Evolutionary conservation across 1,139 yeast genomes (phyloP).

Genomic region (Blastobotrys ciferrii): DNA sequence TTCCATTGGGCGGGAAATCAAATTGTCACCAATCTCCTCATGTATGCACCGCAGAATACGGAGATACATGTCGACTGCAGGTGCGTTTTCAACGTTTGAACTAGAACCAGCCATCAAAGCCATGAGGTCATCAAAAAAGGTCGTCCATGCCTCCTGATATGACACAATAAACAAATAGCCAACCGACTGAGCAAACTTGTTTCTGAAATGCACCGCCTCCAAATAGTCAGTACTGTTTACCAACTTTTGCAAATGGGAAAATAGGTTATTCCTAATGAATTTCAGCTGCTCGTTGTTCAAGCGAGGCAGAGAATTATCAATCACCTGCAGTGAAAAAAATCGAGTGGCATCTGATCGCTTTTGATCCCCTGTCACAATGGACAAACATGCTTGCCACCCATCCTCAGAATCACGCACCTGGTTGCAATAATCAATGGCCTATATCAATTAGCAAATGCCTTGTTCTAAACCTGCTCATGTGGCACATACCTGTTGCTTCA

Average conservation of each 20-base stretch:
- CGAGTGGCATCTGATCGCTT: conserved; percentile 43
- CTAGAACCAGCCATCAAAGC: conserved; percentile 25
- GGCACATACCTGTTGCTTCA: conserved; percentile 59
- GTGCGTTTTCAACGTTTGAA: conserved; percentile 37
- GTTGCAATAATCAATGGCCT: conserved; percentile 75
- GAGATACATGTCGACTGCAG: conserved; percentile 73
- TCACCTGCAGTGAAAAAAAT: conserved; percentile 80
- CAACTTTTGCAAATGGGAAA: conserved; percentile 38
- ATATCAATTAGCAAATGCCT: neutral
- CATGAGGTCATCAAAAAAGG: conserved; percentile 66
- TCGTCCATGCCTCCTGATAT: conserved; percentile 62
- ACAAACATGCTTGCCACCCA: conserved; percentile 77
- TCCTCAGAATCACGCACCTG: conserved; percentile 71
- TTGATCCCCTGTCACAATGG: conserved; percentile 49
- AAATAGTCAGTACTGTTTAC: conserved; percentile 15
- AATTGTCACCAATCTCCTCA: conserved; percentile 89
- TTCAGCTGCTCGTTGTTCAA: conserved; percentile 49
- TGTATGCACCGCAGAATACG: conserved; percentile 76
- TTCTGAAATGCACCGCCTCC: conserved; percentile 66
- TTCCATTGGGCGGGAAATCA: conserved; percentile 63
- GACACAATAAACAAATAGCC: conserved; percentile 67
- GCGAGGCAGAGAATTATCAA: conserved; percentile 60
- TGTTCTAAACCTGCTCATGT: neutral
- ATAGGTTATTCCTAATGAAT: conserved; percentile 48
- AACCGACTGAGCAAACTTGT: conserved; percentile 74